Conservation (phyloP, 1,284 basidiomycete genomes). For the Taiwanofungus camphoratus region DNA sequence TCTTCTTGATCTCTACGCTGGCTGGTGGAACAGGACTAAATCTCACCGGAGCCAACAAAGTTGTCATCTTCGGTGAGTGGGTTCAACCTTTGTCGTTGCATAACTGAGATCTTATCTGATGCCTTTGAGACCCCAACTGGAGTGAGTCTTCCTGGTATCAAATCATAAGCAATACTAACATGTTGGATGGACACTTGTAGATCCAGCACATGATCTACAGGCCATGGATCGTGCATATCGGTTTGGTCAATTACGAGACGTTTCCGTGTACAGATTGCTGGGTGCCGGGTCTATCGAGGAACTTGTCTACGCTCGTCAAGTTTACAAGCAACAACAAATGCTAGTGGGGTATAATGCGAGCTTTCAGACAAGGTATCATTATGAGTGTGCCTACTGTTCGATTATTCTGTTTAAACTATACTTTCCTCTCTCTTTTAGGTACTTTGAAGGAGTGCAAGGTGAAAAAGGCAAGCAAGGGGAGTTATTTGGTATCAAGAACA, state of each 20-base stretch:
- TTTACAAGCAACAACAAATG: constrained; percentile 90
- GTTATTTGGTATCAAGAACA: constrained; percentile 77
- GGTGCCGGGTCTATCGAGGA: constrained; percentile 86
- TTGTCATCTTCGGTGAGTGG: constrained; percentile 74
- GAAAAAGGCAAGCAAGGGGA: constrained; percentile 71
- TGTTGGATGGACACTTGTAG: too few species aligned
- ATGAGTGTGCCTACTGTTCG: background rate
- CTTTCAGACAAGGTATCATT: constrained; percentile 62
- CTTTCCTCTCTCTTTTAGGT: constrained; percentile 34
- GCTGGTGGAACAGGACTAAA: constrained; percentile 76
- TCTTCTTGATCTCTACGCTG: constrained; percentile 77
- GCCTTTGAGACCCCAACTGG: constrained; percentile 74
- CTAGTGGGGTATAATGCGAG: constrained; percentile 80
- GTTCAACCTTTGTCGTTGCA: background rate
- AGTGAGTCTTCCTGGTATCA: constrained; percentile 47
- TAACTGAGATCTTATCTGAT: background rate
- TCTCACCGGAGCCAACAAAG: constrained; percentile 75
- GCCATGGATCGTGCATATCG: constrained; percentile 88
- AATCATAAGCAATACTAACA: too few species aligned
- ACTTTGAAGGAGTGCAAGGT: constrained; percentile 78
- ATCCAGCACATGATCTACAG: constrained; percentile 83
- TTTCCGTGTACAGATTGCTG: constrained; percentile 79
- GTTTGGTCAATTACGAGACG: constrained; percentile 84
- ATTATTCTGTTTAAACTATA: too few species aligned
- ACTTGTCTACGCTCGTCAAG: constrained; percentile 77